These are phyloP conservation scores for Dryadomyces quercivorus DNA, from an alignment of 2,329 filamentous ascomycete species.

Conservation along the genomic window DNA sequence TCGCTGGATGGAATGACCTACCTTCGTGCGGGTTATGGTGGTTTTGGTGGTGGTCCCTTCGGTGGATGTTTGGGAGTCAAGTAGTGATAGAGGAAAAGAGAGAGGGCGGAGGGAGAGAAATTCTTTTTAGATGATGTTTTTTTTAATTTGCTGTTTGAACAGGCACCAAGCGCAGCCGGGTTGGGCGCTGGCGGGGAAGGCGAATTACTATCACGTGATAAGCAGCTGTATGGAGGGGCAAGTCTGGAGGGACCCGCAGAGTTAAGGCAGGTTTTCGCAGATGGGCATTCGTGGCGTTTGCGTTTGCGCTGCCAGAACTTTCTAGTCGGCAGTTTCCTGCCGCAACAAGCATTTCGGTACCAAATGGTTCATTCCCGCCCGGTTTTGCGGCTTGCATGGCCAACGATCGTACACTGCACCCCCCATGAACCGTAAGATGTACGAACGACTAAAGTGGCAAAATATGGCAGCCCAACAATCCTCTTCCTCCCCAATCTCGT, in stretches of 20 bases:
- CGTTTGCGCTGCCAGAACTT: not conserved
- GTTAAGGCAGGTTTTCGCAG: not conserved
- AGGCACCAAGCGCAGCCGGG: conserved; percentile 8
- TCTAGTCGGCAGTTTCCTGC: not conserved
- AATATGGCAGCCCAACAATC: conserved; percentile 82
- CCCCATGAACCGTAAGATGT: too few relatives aligned
- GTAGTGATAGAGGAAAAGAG: conserved; percentile 5
- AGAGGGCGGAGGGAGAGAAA: conserved; percentile 7
- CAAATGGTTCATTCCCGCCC: too few relatives aligned
- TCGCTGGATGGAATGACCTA: not conserved
- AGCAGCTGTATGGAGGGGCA: conserved; percentile 3
- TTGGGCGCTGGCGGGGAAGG: conserved; percentile 10
- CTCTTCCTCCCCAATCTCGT: conserved; percentile 80
- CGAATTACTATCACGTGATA: conserved; percentile 6
- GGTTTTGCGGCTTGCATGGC: too few relatives aligned
- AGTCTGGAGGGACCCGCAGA: not conserved
- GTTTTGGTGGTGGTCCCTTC: not conserved
- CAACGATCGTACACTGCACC: not conserved
- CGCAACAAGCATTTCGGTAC: not conserved
- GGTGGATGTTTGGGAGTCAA: conserved; percentile 1
- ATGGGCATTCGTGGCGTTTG: too few relatives aligned
- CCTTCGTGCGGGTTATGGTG: conserved; percentile 7
- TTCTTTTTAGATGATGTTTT: conserved; percentile 13
- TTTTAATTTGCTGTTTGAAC: conserved; percentile 9
- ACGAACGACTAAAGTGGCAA: conserved; percentile 50